phyloP scores from a whole-genome alignment of 148 eudicot species.

The Oxyria digyna region DNA sequence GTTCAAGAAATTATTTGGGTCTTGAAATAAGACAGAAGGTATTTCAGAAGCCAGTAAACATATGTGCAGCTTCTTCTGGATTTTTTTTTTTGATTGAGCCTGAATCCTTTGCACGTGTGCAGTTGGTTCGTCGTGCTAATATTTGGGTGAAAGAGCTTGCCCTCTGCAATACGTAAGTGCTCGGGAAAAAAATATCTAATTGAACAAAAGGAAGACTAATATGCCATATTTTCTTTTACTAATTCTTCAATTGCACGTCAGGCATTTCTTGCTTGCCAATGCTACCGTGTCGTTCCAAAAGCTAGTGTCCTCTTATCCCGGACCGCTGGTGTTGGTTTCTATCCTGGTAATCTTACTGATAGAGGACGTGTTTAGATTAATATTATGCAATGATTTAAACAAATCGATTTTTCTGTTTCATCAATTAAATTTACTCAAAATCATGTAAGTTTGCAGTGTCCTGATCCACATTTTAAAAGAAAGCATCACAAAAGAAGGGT shows the following conservation, averaged over 20 bases:
- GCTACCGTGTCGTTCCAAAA: constrained; percentile 76
- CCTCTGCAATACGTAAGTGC: constrained; percentile 57
- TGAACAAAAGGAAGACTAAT: background rate
- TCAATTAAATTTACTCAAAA: background rate
- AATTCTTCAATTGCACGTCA: constrained; percentile 24
- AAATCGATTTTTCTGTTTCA: background rate
- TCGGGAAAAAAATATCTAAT: background rate
- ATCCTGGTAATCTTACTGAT: constrained; percentile 56
- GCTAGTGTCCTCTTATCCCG: constrained; percentile 74
- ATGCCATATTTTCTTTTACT: constrained; percentile 7
- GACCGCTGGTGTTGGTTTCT: constrained; percentile 70
- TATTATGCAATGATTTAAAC: background rate
- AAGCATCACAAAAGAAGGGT: constrained; percentile 86
- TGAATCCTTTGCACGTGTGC: constrained; percentile 17
- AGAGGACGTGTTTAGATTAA: background rate
- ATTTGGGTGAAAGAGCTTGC: constrained; percentile 67
- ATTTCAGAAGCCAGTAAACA: constrained; percentile 13
- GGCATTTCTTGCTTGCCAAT: constrained; percentile 79
- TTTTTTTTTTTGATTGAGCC: constrained; percentile 5
- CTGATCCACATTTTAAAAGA: constrained; percentile 93
- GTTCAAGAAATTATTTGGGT: constrained; percentile 67
- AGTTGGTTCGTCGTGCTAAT: constrained; percentile 80
- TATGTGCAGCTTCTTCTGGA: constrained; percentile 15
- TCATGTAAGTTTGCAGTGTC: constrained; percentile 47
- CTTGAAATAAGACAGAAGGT: constrained; percentile 87